These are phyloP conservation scores for Hypseocharis bilobata DNA, from an alignment of 441 rosid genomes.

Conservation along the genomic window DNA sequence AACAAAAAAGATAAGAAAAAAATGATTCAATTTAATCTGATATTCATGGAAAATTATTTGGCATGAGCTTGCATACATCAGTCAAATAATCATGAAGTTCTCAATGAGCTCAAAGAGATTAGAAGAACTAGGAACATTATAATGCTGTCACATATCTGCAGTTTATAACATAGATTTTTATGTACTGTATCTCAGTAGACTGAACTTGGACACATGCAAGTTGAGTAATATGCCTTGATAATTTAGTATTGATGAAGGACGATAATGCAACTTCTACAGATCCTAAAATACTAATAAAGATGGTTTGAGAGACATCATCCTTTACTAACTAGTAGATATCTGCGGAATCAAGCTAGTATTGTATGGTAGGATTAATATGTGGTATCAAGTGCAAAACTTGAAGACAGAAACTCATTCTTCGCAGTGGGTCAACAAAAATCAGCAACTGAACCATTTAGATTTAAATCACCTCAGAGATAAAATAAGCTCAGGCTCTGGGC, in stretches of 20 bases:
- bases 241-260: not conserved
- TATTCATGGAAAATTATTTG: not conserved
- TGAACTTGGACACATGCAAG: not conserved
- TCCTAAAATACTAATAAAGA: not conserved
- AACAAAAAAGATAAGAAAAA: not conserved
- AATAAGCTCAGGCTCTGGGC: slow-evolving; percentile 90
- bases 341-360: not conserved
- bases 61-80: too few species aligned
- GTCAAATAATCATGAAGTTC: not conserved
- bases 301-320: not conserved
- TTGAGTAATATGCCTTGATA: not conserved
- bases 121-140: too few species aligned
- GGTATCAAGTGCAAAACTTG: not conserved
- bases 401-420: slow-evolving; percentile 2
- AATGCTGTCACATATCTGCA: too few species aligned
- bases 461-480: slow-evolving; percentile 61
- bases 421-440: slow-evolving; percentile 5
- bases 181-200: not conserved
- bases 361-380: not conserved
- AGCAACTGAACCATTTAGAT: slow-evolving; percentile 13
- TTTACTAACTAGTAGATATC: not conserved
- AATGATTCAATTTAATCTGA: not conserved
- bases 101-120: not conserved
- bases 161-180: not conserved
- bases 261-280: not conserved